Base-by-base conservation (phyloP, 495 filamentous ascomycete species). In the Hypoxylon subgilvum region DNA sequence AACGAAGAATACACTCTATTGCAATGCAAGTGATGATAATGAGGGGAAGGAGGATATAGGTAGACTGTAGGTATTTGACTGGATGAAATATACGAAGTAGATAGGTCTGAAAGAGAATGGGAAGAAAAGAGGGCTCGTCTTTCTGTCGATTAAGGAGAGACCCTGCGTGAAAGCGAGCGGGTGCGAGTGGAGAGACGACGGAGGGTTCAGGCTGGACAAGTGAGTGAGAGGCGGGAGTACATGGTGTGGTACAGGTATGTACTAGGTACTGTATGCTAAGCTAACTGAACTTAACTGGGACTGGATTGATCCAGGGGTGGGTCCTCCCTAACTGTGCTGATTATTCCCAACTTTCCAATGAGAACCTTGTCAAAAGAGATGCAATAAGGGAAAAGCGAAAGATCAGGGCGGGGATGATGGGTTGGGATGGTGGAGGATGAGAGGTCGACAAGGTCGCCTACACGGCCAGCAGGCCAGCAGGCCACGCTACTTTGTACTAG, bases 91-190 rank as follows among this genome's bases (percentile, higher is more conserved):
- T 36, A 49, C 35, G 49, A 46, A 39, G 44, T 47, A 36, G 40
- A 41, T 48, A 47, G 50, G 42, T 51, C 50, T 57, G 34, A 35
- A 45, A 22, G 46, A 23, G 31, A n/a, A n/a, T n/a, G n/a, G n/a
- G n/a, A n/a, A n/a, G 30, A 31, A 46, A 36, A 39, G 46, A 35
- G 53, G 51, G 22, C 17, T 45, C 55, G 38, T 54, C 41, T 43
- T 57, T 9, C 14, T 2, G 61, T 64, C 54, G 54, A 50, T 45
- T 64, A 54, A 64, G 61, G 61, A 64, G 61, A 64, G 61, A 64
- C 54, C 54, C 54, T 64, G 61, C 61, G 58, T 64, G 61, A 58
- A 64, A 59, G 61, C 54, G 61, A 64, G 61, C 55, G 50, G 54
- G 61, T 64, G 61, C 55, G 50, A 50, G 61, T 64, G 61, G 61